Evolutionary conservation across 805 yeast genomes (phyloP), one percentile per base, ranked within the genome.

Genomic region (Pichia pseudocactophila): DNA sequence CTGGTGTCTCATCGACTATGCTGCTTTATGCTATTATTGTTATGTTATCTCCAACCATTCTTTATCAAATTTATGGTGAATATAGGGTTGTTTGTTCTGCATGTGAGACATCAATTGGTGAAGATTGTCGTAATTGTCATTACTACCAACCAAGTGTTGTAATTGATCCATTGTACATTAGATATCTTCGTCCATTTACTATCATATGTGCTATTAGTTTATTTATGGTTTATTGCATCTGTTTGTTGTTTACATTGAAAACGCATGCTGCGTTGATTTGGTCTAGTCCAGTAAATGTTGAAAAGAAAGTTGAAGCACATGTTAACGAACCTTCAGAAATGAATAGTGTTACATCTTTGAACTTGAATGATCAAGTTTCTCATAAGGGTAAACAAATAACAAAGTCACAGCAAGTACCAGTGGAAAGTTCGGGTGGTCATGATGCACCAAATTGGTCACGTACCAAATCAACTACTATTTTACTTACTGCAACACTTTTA

Each of bases 381-480:
- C 18, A 40, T 28, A 39, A 36, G 15, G 31, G 20, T 16, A 34
- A 26, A 16, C 48, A 41, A 38, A 36, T 31, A 40, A 50, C 17
- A 44, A 50, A 17, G 42, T n/a, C 20, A 19, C 25, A 15, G 47
- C 27, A 32, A 11, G 42, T 22, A 12, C 36, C 22, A 11, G 37
- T 28, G 16, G 67, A 61, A 33, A 60, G 54, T 11, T 59, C 55
- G n/a, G 82, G 82, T 5, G 94, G 95, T 1, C 97, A 90, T 53
- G 97, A 88, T 59, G 94, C 97, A 0, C 97, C 98, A 36, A 92
- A 92, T 58, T 92, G 98, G 98, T 81, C 95, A 7, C 74, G 90
- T 54, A 66, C 67, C 13, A 90, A 88, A 62, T 84, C 96, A 2
- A 74, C 95, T 0, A 73, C 82, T 15, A 89, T 92, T 41, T 68